phyloP scores from a whole-genome alignment of 768 basidiomycete species.

The Hypsizygus marmoreus region DNA sequence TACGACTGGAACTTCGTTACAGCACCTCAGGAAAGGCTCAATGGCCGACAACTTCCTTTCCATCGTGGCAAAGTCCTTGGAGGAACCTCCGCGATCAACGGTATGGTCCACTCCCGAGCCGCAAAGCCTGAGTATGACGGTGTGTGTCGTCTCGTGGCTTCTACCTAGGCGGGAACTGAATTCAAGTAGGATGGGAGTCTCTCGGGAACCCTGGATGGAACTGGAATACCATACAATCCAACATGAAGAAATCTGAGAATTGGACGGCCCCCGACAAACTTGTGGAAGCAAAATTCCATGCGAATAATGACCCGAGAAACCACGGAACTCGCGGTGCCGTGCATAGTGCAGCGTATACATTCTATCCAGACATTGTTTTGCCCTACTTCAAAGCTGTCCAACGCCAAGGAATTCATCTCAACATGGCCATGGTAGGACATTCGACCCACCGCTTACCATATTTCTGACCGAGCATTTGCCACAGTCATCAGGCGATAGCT shows the following conservation, averaged over 20 bases:
- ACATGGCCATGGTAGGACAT: conserved; percentile 5
- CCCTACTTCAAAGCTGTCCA: conserved; percentile 3
- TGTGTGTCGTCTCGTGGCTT: neutral
- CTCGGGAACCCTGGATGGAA: conserved; percentile 13
- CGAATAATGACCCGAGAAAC: conserved; percentile 1
- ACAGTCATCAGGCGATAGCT: neutral
- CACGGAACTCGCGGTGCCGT: conserved; percentile 6
- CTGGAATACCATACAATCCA: neutral
- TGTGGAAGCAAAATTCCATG: neutral
- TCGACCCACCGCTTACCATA: neutral
- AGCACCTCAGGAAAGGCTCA: conserved; percentile 22
- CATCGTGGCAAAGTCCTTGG: conserved; percentile 29
- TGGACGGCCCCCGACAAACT: neutral
- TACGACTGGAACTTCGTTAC: conserved; percentile 29
- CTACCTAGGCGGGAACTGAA: neutral
- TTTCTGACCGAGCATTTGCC: neutral
- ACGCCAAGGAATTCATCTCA: conserved; percentile 1
- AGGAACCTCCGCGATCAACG: conserved; percentile 22
- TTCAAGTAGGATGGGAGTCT: neutral
- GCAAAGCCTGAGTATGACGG: conserved; percentile 11
- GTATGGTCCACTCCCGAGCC: conserved; percentile 10
- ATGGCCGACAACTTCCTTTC: conserved; percentile 16
- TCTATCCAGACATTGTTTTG: conserved; percentile 4
- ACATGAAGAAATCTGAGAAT: conserved; percentile 9
- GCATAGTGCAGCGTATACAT: conserved; percentile 1